Percentiles rank a stretch among this genome's conserved stretches.
Evolutionary conservation across 768 basidiomycete species (phyloP).

Genomic region (Atractiella rhizophila): DNA sequence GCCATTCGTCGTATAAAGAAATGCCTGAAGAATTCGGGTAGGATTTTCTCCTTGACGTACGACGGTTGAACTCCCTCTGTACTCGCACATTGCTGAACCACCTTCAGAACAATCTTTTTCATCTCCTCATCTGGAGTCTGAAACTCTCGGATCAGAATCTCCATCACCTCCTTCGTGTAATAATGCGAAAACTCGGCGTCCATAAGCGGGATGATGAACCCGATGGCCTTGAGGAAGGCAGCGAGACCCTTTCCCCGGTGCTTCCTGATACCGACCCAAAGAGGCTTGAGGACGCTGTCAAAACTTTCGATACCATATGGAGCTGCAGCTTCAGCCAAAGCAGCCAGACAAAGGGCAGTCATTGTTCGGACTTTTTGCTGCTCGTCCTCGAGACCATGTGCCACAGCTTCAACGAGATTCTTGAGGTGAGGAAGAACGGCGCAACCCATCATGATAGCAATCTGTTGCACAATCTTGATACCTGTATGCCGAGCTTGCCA

Average conservation of each 20-base stretch:
- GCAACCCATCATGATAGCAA: constrained; percentile 99
- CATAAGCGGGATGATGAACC: constrained; percentile 98
- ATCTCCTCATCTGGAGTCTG: constrained; percentile 92
- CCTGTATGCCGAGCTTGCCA: constrained; percentile 99
- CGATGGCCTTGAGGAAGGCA: constrained; percentile 89
- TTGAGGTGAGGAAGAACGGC: constrained; percentile 89
- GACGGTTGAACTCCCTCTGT: constrained; percentile 90
- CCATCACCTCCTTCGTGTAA: constrained; percentile 93
- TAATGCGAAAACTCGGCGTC: constrained; percentile 98
- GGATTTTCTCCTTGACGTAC: constrained; percentile 91
- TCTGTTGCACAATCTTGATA: constrained; percentile 97
- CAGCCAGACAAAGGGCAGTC: constrained; percentile 76
- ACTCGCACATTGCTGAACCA: constrained; percentile 94
- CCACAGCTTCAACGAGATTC: constrained; percentile 86
- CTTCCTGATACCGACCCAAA: constrained; percentile 79
- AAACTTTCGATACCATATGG: constrained; percentile 99
- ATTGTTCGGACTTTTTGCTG: constrained; percentile 91
- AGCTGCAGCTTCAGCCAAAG: constrained; percentile 84
- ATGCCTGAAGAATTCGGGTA: constrained; percentile 96
- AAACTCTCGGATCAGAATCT: constrained; percentile 56
- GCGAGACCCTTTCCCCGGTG: constrained; percentile 88
- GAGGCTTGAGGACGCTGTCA: constrained; percentile 80
- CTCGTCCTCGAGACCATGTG: constrained; percentile 72
- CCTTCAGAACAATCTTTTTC: constrained; percentile 99
- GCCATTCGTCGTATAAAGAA: constrained; percentile 78